Evolutionary conservation across 441 rosid species (phyloP), one percentile per base, ranked within the genome.

Genomic region (Brassica balearica): DNA sequence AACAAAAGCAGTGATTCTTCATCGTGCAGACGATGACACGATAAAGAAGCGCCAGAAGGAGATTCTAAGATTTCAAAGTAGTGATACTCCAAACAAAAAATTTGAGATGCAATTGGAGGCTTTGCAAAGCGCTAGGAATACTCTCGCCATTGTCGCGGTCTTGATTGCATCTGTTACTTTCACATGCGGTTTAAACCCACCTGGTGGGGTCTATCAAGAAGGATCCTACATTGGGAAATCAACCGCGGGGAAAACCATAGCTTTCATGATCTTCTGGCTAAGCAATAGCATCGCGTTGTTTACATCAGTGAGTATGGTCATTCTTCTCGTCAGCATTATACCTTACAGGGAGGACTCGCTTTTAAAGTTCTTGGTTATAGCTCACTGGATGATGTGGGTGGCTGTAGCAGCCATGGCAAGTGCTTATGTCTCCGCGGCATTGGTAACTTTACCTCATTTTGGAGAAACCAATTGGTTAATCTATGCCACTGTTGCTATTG

Each of bases 131-230:
- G 73, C 78, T 0, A 66, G 78, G 67, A 75, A 38, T 0, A 56
- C 67, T 56, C 61, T 75, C 3, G 46, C 67, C 1, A 5, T 74
- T 3, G 72, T 74, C 3, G 65, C 65, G 0, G 65, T 55, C 58
- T 55, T 65, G 27, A 74, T 74, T 23, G 78, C 78, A 66, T 38
- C 78, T 0, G 65, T 74, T 23, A 1, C 78, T 56, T 74, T 74
- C 59, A 74, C 72, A 67, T 38, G 66, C 20, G 72, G 66, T 14
- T 0, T 66, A 23, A 56, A 23, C 43, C 72, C 78, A 2, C 78
- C 78, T 38, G 67, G 67, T 75, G 72, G 72, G 0, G 32, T 75
- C 7, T 0, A 38, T 56, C 67, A 75, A 56, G 66, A 9, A 19
- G 66, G 41, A 25, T 0, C 0, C 0, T 22, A 0, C 2, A 36